These are phyloP conservation scores for Bertia moriformis DNA, from an alignment of 2,329 filamentous ascomycete species.

Conservation along the genomic window DNA sequence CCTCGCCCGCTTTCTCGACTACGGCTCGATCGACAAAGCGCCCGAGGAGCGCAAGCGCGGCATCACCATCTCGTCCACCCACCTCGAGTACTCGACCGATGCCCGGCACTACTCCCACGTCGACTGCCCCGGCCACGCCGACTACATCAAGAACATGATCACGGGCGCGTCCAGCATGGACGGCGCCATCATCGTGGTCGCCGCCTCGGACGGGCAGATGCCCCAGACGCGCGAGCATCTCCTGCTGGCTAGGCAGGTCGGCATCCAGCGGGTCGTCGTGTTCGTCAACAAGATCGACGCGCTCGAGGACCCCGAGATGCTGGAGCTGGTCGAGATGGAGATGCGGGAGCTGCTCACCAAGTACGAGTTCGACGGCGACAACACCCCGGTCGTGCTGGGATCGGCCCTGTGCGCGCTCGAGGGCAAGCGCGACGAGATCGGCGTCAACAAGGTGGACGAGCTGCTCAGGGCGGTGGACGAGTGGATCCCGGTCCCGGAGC, in stretches of 20 bases:
- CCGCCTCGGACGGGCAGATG: slow-evolving; percentile 98
- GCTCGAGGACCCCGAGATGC: slow-evolving; percentile 95
- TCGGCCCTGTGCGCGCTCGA: slow-evolving; percentile 92
- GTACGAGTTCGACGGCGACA: slow-evolving; percentile 96
- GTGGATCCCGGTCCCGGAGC: slow-evolving; percentile 92
- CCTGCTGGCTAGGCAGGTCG: slow-evolving; percentile 92
- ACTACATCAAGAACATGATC: slow-evolving; percentile 99
- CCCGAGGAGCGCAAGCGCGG: slow-evolving; percentile 99
- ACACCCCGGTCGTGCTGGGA: slow-evolving; percentile 92
- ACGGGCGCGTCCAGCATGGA: slow-evolving; percentile 99
- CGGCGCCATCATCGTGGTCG: slow-evolving; percentile 95
- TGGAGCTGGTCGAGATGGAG: slow-evolving; percentile 99
- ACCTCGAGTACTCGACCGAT: slow-evolving; percentile 96
- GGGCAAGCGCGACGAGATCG: slow-evolving; percentile 73
- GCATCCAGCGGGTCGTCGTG: slow-evolving; percentile 94
- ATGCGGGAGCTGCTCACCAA: slow-evolving; percentile 90
- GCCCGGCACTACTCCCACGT: slow-evolving; percentile 96
- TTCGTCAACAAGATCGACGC: slow-evolving; percentile 99
- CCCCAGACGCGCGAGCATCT: slow-evolving; percentile 98
- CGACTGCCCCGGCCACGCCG: slow-evolving; percentile 98
- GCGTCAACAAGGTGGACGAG: slow-evolving; percentile 75
- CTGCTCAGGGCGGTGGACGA: slow-evolving; percentile 77
- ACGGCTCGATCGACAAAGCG: slow-evolving; percentile 96
- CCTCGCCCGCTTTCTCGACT: slow-evolving; percentile 85
- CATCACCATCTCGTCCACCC: slow-evolving; percentile 96